Conservation (phyloP, 2,329 filamentous ascomycete genomes). For the Curvularia hawaiiensis region DNA sequence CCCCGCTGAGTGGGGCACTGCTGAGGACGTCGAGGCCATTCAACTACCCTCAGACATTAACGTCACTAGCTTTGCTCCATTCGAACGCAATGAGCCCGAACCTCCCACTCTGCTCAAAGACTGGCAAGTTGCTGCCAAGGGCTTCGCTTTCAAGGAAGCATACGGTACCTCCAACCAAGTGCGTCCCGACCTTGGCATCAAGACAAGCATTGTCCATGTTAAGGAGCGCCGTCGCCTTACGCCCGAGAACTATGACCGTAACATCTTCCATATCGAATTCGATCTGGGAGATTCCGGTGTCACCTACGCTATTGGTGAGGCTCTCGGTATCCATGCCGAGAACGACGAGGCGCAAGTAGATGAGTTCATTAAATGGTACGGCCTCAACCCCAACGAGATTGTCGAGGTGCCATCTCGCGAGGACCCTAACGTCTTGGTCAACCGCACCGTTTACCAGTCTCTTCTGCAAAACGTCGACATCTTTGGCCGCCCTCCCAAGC, state of each 20-base stretch:
- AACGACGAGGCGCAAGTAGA: conserved; percentile 81
- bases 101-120: conserved; percentile 68
- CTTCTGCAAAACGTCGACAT: conserved; percentile 94
- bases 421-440: conserved; percentile 74
- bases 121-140: conserved; percentile 87
- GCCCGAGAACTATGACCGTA: conserved; percentile 86
- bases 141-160: conserved; percentile 91
- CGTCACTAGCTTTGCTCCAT: conserved; percentile 80
- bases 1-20: conserved; percentile 78
- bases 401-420: conserved; percentile 93
- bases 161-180: conserved; percentile 76
- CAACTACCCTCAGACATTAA: conserved; percentile 69
- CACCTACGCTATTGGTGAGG: conserved; percentile 96
- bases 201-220: conserved; percentile 86
- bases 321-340: conserved; percentile 93
- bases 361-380: conserved; percentile 89
- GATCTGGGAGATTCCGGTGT: conserved; percentile 90
- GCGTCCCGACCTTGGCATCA: conserved; percentile 82
- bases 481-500: conserved; percentile 94
- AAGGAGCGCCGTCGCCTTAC: conserved; percentile 96
- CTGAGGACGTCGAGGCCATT: conserved; percentile 59
- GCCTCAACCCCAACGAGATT: conserved; percentile 78
- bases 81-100: conserved; percentile 77
- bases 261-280: conserved; percentile 99
- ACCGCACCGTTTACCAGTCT: conserved; percentile 90